A percentile compares a stretch with the other conserved stretches of the same genome.
Evolutionary conservation across 768 basidiomycete species (phyloP).

Genomic region (Auricularia heimuer): DNA sequence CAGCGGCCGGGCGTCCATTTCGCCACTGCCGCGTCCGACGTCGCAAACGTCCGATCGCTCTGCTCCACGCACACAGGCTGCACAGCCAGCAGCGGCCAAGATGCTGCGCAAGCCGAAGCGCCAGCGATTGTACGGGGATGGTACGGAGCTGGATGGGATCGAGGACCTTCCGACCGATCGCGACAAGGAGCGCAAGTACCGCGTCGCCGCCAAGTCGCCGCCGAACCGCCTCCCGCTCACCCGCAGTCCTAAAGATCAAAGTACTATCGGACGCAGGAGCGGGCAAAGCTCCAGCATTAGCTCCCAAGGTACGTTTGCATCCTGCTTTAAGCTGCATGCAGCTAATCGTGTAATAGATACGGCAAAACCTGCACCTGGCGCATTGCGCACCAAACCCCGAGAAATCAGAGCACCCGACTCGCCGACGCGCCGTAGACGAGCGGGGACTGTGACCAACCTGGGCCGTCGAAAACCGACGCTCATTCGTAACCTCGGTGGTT

Average conservation of each 20-base stretch:
- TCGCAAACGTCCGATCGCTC: constrained; percentile 16
- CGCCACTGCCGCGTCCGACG: constrained; percentile 27
- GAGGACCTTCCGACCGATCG: constrained; percentile 83
- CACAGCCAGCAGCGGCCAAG: constrained; percentile 40
- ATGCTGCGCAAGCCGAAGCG: constrained; percentile 71
- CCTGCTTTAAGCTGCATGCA: neutral
- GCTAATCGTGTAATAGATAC: constrained; percentile 18
- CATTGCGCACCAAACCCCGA: constrained; percentile 19
- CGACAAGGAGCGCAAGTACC: constrained; percentile 67
- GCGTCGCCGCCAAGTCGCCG: constrained; percentile 62
- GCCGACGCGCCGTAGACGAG: neutral
- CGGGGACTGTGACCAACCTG: constrained; percentile 2
- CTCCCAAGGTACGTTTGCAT: neutral
- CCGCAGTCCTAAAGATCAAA: constrained; percentile 35
- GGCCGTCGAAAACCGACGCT: constrained; percentile 65
- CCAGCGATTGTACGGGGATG: constrained; percentile 67
- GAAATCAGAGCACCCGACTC: constrained; percentile 2
- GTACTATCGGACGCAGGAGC: constrained; percentile 48
- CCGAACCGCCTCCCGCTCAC: constrained; percentile 34
- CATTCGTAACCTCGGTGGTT: constrained; percentile 72
- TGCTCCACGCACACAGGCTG: neutral
- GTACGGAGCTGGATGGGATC: constrained; percentile 80
- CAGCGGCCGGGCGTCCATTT: constrained; percentile 10
- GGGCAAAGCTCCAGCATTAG: constrained; percentile 14
- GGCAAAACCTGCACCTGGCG: constrained; percentile 27